Evolutionary conservation across 768 basidiomycete genomes (phyloP).

Genomic region (Asterophora parasitica): DNA sequence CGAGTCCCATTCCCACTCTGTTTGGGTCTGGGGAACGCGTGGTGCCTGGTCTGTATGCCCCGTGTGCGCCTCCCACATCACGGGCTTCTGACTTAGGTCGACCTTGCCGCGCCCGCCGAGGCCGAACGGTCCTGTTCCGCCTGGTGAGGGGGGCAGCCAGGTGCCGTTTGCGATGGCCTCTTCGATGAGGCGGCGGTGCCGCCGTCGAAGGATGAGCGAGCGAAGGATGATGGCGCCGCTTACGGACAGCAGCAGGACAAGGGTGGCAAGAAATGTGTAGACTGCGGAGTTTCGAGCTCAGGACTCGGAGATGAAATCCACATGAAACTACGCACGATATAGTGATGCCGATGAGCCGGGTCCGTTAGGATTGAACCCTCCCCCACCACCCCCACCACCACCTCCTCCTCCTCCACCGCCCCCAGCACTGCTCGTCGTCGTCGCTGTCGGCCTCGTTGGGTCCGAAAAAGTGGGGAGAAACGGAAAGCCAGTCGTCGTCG

Average conservation of each 20-base stretch:
- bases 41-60: constrained; percentile 15
- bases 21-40: neutral
- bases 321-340: constrained; percentile 4
- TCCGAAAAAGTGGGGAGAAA: neutral
- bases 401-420: neutral
- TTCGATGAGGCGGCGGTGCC: constrained; percentile 53
- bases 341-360: constrained; percentile 10
- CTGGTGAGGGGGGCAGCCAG: constrained; percentile 41
- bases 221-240: constrained; percentile 64
- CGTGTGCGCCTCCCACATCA: constrained; percentile 43
- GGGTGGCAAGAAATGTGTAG: constrained; percentile 56
- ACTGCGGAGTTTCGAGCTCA: constrained; percentile 21
- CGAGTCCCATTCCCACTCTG: constrained; percentile 28
- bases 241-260: constrained; percentile 63
- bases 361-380: neutral
- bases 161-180: constrained; percentile 65
- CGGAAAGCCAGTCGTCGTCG: neutral
- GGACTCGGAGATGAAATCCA: neutral
- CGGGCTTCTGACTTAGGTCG: constrained; percentile 43
- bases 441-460: neutral
- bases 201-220: constrained; percentile 57
- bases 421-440: neutral
- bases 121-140: constrained; percentile 5
- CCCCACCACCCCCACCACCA: neutral
- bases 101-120: constrained; percentile 18